These are phyloP conservation scores for Chytriomyces confervae DNA, from an alignment of 192 early-diverging fungal genomes.

Conservation along the genomic window DNA sequence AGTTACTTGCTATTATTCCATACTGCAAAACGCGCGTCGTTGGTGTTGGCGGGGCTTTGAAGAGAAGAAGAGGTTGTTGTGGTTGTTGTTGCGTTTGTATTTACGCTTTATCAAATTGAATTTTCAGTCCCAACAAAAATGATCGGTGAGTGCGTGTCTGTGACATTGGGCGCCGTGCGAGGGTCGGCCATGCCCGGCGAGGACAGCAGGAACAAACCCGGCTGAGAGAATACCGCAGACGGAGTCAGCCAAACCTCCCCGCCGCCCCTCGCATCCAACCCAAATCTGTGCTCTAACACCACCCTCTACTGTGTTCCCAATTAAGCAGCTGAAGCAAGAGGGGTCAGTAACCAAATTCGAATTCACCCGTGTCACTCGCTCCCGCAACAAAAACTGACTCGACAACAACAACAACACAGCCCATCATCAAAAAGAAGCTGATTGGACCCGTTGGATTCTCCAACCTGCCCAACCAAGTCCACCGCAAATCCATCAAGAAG, in stretches of 20 bases:
- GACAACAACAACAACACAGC: not conserved
- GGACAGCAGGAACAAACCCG: too few species aligned
- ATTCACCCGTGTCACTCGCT: not conserved
- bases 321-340: constrained; percentile 1
- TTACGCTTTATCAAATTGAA: not conserved
- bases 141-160: not conserved
- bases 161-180: not conserved
- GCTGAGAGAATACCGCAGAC: too few species aligned
- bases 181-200: too few species aligned
- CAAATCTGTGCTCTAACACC: not conserved
- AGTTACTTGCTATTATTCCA: not conserved
- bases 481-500: constrained; percentile 96
- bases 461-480: constrained; percentile 64
- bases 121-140: not conserved
- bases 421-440: constrained; percentile 64
- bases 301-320: not conserved
- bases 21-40: too few species aligned
- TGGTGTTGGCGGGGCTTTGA: too few species aligned
- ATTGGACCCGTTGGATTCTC: constrained; percentile 61
- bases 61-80: too few species aligned
- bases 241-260: too few species aligned
- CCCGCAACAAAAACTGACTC: not conserved
- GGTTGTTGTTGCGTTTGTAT: too few species aligned
- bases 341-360: not conserved
- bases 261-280: too few species aligned